Evolutionary conservation across 305 asterid genomes (phyloP), one percentile per base, ranked within the genome.

Genomic region (Solanum hybrid): DNA sequence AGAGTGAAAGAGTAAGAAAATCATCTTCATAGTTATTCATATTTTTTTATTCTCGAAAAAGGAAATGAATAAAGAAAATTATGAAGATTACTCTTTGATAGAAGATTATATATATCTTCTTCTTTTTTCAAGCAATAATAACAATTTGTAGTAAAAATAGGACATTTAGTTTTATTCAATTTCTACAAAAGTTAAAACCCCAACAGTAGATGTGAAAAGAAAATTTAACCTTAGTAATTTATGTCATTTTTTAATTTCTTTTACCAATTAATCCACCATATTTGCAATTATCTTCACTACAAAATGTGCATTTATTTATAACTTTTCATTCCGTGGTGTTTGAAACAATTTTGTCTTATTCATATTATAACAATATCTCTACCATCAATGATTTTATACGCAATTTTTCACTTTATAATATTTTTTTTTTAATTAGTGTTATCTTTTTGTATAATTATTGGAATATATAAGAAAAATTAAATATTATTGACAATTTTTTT

Each of bases 1-100:
- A 79, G 38, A 89, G 90, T 79, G 90, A 89, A 89, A 89, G 90
- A 80, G 86, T 79, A 79, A 89, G 84, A 89, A 89, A 57, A n/a
- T 27, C 33, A 22, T 89, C 70, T 33, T 79, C 24, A 22, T 51
- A 33, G 26, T 34, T 57, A 32, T 89, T 22, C 88, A 78, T 89
- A 38, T 29, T 88, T 51, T 22, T 39, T 38, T 14, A 41, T 39
- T 26, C 34, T 45, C 79, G 24, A 26, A 57, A 57, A 57, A 39
- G 27, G 29, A 27, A 72, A 73, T 10, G 6, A 24, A 6, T 24
- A 29, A 22, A 87, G 26, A 79, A 70, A 88, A 88, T 10, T 24
- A 61, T 76, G 26, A 29, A 24, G 17, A 26, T 29, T 77, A 45
- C 17, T 29, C 7, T 5, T 33, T 34, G 37, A 4, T 14, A 12